phyloP scores from a whole-genome alignment of 2,329 filamentous ascomycete species.

The Neopestalotiopsis clavispora region DNA sequence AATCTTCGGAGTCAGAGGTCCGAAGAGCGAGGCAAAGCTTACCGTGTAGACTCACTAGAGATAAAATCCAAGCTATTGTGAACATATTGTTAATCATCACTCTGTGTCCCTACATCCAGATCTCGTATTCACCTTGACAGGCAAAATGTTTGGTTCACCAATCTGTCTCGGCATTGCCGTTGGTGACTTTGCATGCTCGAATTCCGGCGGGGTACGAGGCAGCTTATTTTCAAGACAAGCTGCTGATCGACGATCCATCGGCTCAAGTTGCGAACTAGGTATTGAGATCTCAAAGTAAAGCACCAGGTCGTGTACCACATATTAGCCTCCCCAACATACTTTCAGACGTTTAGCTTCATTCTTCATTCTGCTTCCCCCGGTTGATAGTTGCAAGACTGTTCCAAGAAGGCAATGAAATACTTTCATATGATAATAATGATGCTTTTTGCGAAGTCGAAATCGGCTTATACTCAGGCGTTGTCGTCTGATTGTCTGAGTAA shows the following conservation, averaged over 20 bases:
- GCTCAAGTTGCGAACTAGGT: not conserved
- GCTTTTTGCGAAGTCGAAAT: no score
- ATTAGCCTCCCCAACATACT: no score
- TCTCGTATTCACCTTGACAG: not conserved
- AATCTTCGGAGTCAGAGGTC: conserved; percentile 86
- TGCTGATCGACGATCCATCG: not conserved
- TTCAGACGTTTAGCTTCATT: no score
- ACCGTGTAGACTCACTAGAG: conserved; percentile 40
- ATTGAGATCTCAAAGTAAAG: no score
- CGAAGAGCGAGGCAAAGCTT: conserved; percentile 79
- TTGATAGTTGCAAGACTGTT: no score
- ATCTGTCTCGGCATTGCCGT: not conserved
- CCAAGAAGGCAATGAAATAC: no score
- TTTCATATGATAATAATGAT: no score
- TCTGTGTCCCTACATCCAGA: not conserved
- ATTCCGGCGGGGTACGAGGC: not conserved
- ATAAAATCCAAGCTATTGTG: not conserved
- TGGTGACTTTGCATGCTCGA: not conserved
- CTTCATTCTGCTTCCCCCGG: no score
- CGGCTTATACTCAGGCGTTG: no score
- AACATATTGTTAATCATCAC: not conserved
- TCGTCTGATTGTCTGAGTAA: no score
- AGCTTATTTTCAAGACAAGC: not conserved
- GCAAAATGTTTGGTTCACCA: not conserved
- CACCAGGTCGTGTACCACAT: no score